Conservation (phyloP, 2,329 filamentous ascomycete genomes). For the Fusarium pseudoanthophilum region DNA sequence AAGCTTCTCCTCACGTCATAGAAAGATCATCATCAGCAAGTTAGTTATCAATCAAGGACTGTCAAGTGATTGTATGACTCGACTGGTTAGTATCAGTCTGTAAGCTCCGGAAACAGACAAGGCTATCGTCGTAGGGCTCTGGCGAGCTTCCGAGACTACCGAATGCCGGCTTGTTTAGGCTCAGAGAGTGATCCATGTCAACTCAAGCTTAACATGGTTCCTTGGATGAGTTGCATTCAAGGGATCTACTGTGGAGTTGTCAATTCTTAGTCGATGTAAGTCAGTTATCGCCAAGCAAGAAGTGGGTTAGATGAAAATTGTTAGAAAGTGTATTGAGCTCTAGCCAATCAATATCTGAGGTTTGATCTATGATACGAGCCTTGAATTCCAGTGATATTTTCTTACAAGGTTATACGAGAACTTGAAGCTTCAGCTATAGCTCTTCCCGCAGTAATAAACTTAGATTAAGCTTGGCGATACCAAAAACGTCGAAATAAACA, state of each 20-base stretch:
- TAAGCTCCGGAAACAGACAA: not conserved
- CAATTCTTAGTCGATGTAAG: not conserved
- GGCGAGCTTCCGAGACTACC: not conserved
- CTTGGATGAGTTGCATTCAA: not conserved
- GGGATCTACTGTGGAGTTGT: not conserved
- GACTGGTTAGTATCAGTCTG: not conserved
- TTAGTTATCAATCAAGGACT: not conserved
- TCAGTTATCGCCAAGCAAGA: not conserved
- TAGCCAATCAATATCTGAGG: not conserved
- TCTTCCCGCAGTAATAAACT: not conserved
- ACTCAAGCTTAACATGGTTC: not conserved
- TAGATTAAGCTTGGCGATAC: not conserved
- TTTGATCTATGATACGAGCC: not conserved
- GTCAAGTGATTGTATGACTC: not conserved
- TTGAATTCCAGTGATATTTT: not conserved
- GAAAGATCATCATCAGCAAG: not conserved
- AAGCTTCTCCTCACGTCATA: not conserved
- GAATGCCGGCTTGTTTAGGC: not conserved
- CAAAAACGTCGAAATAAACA: not conserved
- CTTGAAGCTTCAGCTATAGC: not conserved
- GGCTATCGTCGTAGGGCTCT: not conserved
- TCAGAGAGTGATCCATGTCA: not conserved
- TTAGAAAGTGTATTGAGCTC: not conserved
- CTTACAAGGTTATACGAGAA: not conserved
- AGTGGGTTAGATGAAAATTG: not conserved